Conservation (phyloP, 1,139 yeast species). For the Saccharomycopsis phalli region DNA sequence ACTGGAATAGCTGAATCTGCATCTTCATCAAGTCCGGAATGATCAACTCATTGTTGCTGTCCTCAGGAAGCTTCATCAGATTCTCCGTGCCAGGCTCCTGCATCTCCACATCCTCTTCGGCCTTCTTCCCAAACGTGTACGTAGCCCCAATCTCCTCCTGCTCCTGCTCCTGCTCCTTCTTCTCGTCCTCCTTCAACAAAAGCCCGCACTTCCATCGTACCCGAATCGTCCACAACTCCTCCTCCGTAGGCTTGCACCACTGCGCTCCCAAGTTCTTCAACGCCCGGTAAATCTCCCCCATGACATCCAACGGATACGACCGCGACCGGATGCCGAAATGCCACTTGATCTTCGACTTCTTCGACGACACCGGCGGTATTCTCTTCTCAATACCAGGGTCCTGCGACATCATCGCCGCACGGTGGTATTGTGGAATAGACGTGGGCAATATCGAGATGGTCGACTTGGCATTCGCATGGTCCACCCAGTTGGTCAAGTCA, state of each 20-base stretch:
- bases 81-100: slow-evolving; percentile 17
- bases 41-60: slow-evolving; percentile 21
- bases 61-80: slow-evolving; percentile 23
- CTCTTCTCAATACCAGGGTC: slow-evolving; percentile 41
- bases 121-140: slow-evolving; percentile 14
- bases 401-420: slow-evolving; percentile 80
- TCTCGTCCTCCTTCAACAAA: slow-evolving; percentile 22
- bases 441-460: slow-evolving; percentile 91
- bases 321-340: slow-evolving; percentile 96
- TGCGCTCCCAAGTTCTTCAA: slow-evolving; percentile 91
- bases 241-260: slow-evolving; percentile 92
- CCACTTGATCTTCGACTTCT: slow-evolving; percentile 94
- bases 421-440: slow-evolving; percentile 86
- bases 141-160: slow-evolving; percentile 19
- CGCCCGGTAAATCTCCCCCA: slow-evolving; percentile 97
- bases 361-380: slow-evolving; percentile 66
- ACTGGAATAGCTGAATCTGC: slow-evolving; percentile 93
- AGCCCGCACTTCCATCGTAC: slow-evolving; percentile 90
- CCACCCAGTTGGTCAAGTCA: slow-evolving; percentile 20
- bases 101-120: slow-evolving; percentile 3
- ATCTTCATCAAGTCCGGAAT: slow-evolving; percentile 85
- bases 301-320: slow-evolving; percentile 93
- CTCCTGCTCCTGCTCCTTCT: slow-evolving; percentile 20
- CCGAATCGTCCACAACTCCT: slow-evolving; percentile 91
- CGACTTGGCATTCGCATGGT: slow-evolving; percentile 30